Percentiles rank a stretch among this genome's conserved stretches.
Evolutionary conservation across 2,329 filamentous ascomycete species (phyloP).

Genomic region (Aciculosporium take): DNA sequence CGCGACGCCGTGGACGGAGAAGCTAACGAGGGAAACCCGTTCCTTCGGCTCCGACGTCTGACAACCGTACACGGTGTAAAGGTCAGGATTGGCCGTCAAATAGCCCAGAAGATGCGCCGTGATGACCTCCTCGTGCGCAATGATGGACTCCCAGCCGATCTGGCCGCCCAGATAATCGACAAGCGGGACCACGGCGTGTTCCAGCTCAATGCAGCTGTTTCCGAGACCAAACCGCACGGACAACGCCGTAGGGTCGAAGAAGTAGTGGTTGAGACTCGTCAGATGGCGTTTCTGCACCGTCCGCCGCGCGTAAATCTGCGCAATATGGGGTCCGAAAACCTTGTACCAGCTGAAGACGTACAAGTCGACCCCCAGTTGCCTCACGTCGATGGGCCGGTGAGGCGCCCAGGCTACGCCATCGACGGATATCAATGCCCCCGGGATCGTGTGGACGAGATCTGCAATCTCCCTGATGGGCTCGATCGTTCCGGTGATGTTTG

Average conservation of each 20-base stretch:
- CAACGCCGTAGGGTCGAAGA: conserved; percentile 46
- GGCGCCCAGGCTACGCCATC: conserved; percentile 68
- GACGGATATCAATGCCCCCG: conserved; percentile 47
- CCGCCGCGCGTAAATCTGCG: conserved; percentile 52
- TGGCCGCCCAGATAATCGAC: conserved; percentile 42
- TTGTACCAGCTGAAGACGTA: conserved; percentile 79
- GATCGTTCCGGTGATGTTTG: conserved; percentile 60
- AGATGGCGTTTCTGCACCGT: conserved; percentile 38
- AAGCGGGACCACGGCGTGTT: conserved; percentile 46
- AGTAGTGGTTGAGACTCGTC: conserved; percentile 47
- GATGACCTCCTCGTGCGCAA: conserved; percentile 44
- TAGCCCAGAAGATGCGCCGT: conserved; percentile 46
- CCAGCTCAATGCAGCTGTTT: conserved; percentile 56
- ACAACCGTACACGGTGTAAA: conserved; percentile 16
- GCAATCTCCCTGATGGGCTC: conserved; percentile 39
- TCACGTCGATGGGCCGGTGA: conserved; percentile 55
- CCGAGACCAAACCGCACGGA: conserved; percentile 56
- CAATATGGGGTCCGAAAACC: conserved; percentile 63
- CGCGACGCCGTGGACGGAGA: conserved; percentile 41
- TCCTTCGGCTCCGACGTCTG: conserved; percentile 11
- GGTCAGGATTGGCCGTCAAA: conserved; percentile 36
- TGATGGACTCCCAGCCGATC: conserved; percentile 35
- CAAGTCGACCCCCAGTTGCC: conserved; percentile 55
- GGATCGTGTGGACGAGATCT: conserved; percentile 31
- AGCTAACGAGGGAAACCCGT: conserved; percentile 54